Conservation (phyloP, 1,139 yeast genomes). For the Kluyveromyces sp. region DNA sequence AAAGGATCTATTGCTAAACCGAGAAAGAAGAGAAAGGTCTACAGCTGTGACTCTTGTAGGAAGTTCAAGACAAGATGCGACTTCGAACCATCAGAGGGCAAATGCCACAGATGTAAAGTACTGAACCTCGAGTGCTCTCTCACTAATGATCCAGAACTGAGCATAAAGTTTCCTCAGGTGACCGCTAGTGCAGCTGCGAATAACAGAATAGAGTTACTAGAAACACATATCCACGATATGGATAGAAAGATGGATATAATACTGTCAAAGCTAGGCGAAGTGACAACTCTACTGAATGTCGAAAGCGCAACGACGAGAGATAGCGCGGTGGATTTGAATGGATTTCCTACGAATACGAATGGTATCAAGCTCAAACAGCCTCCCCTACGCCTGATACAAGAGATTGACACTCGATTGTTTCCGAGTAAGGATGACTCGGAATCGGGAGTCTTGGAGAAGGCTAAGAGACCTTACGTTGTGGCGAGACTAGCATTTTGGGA, state of each 20-base stretch:
- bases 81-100: conserved; percentile 35
- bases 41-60: conserved; percentile 47
- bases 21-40: conserved; percentile 39
- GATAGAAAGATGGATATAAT: conserved; percentile 2
- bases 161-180: conserved; percentile 13
- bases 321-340: not conserved
- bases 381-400: conserved; percentile 38
- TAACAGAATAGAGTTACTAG: conserved; percentile 1
- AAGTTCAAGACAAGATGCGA: conserved; percentile 50
- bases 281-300: conserved; percentile 2
- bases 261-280: conserved; percentile 3
- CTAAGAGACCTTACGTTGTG: conserved; percentile 32
- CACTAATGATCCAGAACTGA: conserved; percentile 31
- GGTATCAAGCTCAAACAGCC: conserved; percentile 28
- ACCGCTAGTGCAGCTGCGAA: conserved; percentile 8
- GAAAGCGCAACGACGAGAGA: conserved; percentile 8
- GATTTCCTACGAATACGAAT: conserved; percentile 5
- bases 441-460: conserved; percentile 31
- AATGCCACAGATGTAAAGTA: conserved; percentile 45
- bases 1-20: conserved; percentile 14
- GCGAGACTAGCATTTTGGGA: conserved; percentile 34
- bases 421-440: conserved; percentile 25
- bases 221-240: conserved; percentile 1
- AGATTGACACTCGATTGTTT: conserved; percentile 38
- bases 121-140: conserved; percentile 42